Base-by-base conservation (phyloP, 257 asterid species). In the Forsythia suspensa region DNA sequence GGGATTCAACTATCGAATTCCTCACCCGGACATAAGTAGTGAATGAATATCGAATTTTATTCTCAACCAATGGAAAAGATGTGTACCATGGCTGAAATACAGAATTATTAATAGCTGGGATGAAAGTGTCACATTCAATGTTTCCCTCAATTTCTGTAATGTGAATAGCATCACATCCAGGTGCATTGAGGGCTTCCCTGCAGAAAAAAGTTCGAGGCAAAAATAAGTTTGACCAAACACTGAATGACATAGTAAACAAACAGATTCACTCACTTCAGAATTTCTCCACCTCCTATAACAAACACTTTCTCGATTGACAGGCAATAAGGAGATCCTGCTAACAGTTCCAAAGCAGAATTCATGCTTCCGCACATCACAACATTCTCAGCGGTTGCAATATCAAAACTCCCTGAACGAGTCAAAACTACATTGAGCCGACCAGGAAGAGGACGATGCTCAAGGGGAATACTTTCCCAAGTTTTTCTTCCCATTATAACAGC, bases 381-480 rank as follows among this genome's bases (percentile, higher is more conserved):
- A 85, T 91, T 86, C 84, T 89, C 97, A 11, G 87, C 82, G 68
- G 89, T 82, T 55, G 91, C 85, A 86, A 80, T 81, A 39, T 82
- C 88, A 74, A 84, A 81, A 74, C 87, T 85, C 78, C 90, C 97
- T 11, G 98, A 89, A 68, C 92, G 96, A 42, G 95, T 90, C 76
- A 96, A 87, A 79, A 96, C 95, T 37, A 96, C 94, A 81, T 96
- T 96, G 79, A 96, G 97, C 70, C 99, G 93, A 71, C 97, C 97
- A 52, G 96, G 94, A 76, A 93, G 90, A 44, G 99, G 99, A 68
- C 92, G 97, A 74, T 86, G 83, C 61, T 88, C 89, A 20, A 84
- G 48, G 20, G 99, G 99, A 80, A 96, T 96, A 84, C 98, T 92
- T 84, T 96, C 99, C 99, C 99, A 96, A 29, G 98, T 92, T 88